Base-by-base conservation (phyloP, 805 yeast species). In the Starmerella apis region DNA sequence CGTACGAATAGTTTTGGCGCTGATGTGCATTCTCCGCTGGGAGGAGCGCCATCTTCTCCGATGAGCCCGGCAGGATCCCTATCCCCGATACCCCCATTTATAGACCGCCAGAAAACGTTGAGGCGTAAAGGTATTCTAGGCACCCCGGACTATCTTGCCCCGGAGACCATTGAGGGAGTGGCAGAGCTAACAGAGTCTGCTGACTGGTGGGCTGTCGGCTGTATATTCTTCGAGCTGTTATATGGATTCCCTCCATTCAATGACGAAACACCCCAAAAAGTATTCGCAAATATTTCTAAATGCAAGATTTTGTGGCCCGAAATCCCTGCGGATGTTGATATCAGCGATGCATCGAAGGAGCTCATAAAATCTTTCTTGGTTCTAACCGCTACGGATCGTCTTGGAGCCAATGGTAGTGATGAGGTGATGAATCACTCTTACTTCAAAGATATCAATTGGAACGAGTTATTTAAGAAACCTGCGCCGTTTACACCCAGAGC, bases 171-270 rank as follows among this genome's bases (percentile, higher is more conserved):
- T 54, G 71, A 75, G 37, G 97, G 96, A 35, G 71, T 74, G 1
- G 82, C 84, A 0, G 96, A 90, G 63, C 51, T 55, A 13, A 84
- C 80, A 53, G 87, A 79, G 55, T 76, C 80, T 55, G 80, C 90
- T n/a, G 96, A 88, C 68, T 88, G 98, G 98, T 92, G 99, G 99
- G 86, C 97, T 2, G 77, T 90, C 30, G 99, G 99, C 0, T 90
- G 97, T 65, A 86, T 92, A 11, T 67, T 90, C 50, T 92, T 90
- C 70, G 99, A 92, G 66, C 82, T 92, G 62, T 62, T 86, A 36
- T 84, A 82, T 64, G 98, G 98, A 0, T 84, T 79, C 63, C 96
- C 99, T 1, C 99, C 99, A 2, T 92, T 92, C 65, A 92, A 85
- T 64, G 94, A 83, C 1, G 70, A 71, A 4, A 74, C 86, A 1